A percentile compares a stretch with the other conserved stretches of the same genome.
phyloP scores from a whole-genome alignment of 495 filamentous ascomycete species.

The Diplogelasinospora grovesii region DNA sequence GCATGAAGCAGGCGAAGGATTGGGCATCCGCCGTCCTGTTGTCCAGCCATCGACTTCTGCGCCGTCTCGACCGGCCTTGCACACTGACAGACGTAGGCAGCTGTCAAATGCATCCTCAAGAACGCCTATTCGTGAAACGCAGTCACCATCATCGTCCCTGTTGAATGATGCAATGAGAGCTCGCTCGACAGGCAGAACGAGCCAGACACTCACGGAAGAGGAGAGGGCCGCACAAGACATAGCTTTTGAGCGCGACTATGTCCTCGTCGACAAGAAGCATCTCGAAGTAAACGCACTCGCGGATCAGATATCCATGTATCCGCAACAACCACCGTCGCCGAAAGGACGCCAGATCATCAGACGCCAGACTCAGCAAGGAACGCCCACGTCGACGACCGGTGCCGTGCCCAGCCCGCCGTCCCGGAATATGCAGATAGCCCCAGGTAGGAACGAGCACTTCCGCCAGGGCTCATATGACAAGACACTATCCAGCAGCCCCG shows the following conservation, averaged over 20 bases:
- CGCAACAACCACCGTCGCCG: slow-evolving; percentile 43
- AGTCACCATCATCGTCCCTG: slow-evolving; percentile 11
- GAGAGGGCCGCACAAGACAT: slow-evolving; percentile 81
- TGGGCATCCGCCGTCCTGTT: slow-evolving; percentile 38
- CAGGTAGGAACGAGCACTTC: slow-evolving; percentile 55
- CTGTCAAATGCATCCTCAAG: slow-evolving; percentile 32
- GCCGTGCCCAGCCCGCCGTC: slow-evolving; percentile 49
- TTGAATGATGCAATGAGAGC: slow-evolving; percentile 7
- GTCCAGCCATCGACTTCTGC: slow-evolving; percentile 33
- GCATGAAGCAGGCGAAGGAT: slow-evolving; percentile 34
- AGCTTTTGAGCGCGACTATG: slow-evolving; percentile 87
- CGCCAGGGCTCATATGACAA: slow-evolving; percentile 75
- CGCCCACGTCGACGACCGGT: slow-evolving; percentile 50
- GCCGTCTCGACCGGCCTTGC: slow-evolving; percentile 25
- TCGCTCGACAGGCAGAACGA: slow-evolving; percentile 17
- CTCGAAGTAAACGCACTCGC: slow-evolving; percentile 97
- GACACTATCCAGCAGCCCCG: slow-evolving; percentile 66
- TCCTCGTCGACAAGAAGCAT: slow-evolving; percentile 87
- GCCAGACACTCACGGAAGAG: slow-evolving; percentile 46
- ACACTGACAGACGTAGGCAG: slow-evolving; percentile 28
- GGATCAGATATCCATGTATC: slow-evolving; percentile 81
- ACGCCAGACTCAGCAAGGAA: slow-evolving; percentile 58
- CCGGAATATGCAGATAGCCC: slow-evolving; percentile 62
- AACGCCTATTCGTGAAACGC: slow-evolving; percentile 13
- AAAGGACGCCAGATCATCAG: slow-evolving; percentile 42